Percentiles rank a stretch among this genome's conserved stretches.
These are phyloP conservation scores for Drechmeria coniospora DNA, from an alignment of 2,329 filamentous ascomycete species.

Conservation along the genomic window DNA sequence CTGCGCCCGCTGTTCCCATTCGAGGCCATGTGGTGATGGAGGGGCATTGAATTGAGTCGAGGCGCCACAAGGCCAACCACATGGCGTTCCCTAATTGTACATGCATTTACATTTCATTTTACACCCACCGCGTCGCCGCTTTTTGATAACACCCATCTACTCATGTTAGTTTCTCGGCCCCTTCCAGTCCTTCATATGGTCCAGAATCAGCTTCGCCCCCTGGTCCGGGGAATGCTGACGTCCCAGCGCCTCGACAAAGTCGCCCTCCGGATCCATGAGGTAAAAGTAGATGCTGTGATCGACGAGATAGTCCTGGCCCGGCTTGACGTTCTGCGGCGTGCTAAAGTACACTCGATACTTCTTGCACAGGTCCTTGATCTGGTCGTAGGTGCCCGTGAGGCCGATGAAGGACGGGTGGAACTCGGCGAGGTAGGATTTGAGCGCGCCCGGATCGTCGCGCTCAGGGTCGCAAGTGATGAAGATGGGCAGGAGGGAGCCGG, in stretches of 20 bases:
- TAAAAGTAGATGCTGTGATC: conserved; percentile 99
- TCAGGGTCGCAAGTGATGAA: conserved; percentile 95
- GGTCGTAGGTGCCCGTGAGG: conserved; percentile 81
- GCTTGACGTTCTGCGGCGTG: conserved; percentile 74
- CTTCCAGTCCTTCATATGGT: conserved; percentile 58
- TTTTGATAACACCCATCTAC: not conserved
- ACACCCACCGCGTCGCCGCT: no score
- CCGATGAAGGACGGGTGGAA: conserved; percentile 81
- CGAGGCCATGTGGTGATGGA: no score
- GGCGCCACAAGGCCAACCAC: no score
- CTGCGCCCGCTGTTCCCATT: no score
- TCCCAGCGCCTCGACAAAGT: conserved; percentile 94
- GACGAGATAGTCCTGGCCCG: conserved; percentile 91
- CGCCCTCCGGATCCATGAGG: conserved; percentile 94
- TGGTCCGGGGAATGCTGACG: conserved; percentile 84
- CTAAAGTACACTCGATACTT: conserved; percentile 95
- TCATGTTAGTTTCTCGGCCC: not conserved
- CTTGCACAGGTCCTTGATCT: conserved; percentile 90
- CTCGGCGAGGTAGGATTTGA: conserved; percentile 76
- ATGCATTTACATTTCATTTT: not conserved
- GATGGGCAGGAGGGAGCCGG: conserved; percentile 51
- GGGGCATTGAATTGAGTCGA: conserved; percentile 8
- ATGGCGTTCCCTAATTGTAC: not conserved
- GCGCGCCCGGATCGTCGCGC: conserved; percentile 70
- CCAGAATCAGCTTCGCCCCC: conserved; percentile 67